phyloP scores from a whole-genome alignment of 108 stramenopile genomes.

The Schizochytrium sp. region DNA sequence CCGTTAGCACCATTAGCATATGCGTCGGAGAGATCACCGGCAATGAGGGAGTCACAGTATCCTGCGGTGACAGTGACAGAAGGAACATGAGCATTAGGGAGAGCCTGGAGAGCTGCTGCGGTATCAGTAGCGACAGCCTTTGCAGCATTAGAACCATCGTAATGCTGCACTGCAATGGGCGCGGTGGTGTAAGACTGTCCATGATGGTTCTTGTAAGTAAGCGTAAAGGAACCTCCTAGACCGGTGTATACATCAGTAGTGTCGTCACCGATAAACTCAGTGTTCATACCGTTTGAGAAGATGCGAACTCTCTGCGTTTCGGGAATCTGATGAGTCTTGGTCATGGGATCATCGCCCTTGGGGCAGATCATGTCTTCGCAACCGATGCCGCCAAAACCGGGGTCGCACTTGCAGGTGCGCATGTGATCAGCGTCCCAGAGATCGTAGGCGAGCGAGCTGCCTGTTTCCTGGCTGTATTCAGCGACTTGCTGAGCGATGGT shows the following conservation, averaged over 20 bases:
- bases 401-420: slow-evolving; percentile 59
- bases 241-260: neutral
- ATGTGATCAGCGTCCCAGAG: slow-evolving; percentile 64
- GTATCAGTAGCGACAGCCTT: neutral
- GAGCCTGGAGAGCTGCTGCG: neutral
- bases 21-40: neutral
- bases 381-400: slow-evolving; percentile 60
- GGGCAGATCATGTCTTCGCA: slow-evolving; percentile 55
- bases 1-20: neutral
- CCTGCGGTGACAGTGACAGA: neutral
- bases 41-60: neutral
- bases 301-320: neutral
- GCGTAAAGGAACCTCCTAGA: neutral
- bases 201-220: neutral
- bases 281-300: neutral
- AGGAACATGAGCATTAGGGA: neutral
- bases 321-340: neutral
- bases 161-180: neutral
- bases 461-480: slow-evolving; percentile 39
- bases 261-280: neutral
- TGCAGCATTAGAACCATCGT: neutral
- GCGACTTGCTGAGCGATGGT: slow-evolving; percentile 53
- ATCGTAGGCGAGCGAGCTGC: slow-evolving; percentile 47
- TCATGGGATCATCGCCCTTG: slow-evolving; percentile 56
- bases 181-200: neutral